phyloP scores from a whole-genome alignment of 2,329 filamentous ascomycete genomes.

The Calonectria leucothoes region DNA sequence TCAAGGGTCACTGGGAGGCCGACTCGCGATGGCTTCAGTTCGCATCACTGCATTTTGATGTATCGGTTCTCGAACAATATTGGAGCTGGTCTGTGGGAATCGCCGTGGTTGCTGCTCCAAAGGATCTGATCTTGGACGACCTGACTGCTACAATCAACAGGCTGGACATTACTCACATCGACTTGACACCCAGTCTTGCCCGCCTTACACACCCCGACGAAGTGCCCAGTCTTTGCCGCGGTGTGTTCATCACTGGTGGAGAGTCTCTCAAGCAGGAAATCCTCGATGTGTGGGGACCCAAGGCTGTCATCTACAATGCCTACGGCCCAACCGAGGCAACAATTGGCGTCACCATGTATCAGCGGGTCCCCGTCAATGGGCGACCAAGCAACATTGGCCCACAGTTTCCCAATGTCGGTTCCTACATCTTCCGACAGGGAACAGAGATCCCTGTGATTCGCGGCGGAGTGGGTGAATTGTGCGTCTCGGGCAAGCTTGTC shows the following conservation, averaged over 20 bases:
- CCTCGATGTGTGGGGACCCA: conserved; percentile 84
- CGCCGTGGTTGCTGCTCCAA: conserved; percentile 82
- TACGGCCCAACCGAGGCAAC: conserved; percentile 94
- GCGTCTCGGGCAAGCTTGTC: conserved; percentile 86
- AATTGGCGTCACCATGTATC: conserved; percentile 91
- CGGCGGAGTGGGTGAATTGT: conserved; percentile 88
- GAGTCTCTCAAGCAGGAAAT: conserved; percentile 92
- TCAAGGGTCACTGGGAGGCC: conserved; percentile 77
- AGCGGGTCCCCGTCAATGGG: conserved; percentile 80
- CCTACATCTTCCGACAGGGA: conserved; percentile 78
- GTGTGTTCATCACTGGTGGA: conserved; percentile 93
- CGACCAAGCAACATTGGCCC: conserved; percentile 89
- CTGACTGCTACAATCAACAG: conserved; percentile 77
- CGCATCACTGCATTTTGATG: conserved; percentile 94
- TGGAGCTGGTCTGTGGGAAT: conserved; percentile 96
- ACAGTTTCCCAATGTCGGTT: conserved; percentile 89
- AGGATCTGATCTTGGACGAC: conserved; percentile 88
- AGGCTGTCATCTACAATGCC: conserved; percentile 88
- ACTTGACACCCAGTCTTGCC: conserved; percentile 89
- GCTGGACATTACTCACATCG: conserved; percentile 87
- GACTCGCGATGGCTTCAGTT: conserved; percentile 90
- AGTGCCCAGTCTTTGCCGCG: conserved; percentile 81
- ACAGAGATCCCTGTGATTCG: conserved; percentile 78
- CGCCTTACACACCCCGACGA: conserved; percentile 82
- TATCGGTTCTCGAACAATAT: conserved; percentile 92